Conservation (phyloP, 352 stramenopile species). For the Globisporangium splendens region DNA sequence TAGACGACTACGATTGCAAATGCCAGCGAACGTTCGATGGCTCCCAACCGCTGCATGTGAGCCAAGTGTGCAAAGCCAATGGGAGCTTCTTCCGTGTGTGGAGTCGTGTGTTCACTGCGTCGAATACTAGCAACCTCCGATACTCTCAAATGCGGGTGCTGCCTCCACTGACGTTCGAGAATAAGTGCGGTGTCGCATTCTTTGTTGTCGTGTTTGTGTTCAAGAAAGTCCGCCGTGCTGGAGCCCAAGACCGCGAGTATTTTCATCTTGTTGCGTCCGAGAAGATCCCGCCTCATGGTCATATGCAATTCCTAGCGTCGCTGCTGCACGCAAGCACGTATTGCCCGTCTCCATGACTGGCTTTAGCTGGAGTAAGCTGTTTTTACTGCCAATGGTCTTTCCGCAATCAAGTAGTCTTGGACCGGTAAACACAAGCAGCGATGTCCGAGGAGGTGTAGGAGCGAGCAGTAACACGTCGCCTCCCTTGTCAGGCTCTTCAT, state of each 20-base stretch:
- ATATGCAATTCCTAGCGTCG: slow-evolving; percentile 57
- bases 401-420: slow-evolving; percentile 10
- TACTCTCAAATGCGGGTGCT: slow-evolving; percentile 68
- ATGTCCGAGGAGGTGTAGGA: background rate
- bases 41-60: slow-evolving; percentile 66
- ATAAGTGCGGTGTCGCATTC: slow-evolving; percentile 72
- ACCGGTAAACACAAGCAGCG: slow-evolving; percentile 8
- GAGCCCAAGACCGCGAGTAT: slow-evolving; percentile 61
- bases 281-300: slow-evolving; percentile 41
- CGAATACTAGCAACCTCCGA: slow-evolving; percentile 58
- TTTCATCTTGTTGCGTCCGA: slow-evolving; percentile 72
- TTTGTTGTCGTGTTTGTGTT: slow-evolving; percentile 72
- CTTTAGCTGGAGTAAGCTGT: slow-evolving; percentile 78
- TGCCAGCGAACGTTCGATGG: slow-evolving; percentile 81
- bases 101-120: slow-evolving; percentile 58
- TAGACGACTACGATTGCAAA: slow-evolving; percentile 70
- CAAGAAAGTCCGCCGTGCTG: slow-evolving; percentile 66
- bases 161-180: slow-evolving; percentile 69
- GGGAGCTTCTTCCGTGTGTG: slow-evolving; percentile 70
- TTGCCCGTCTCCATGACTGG: slow-evolving; percentile 72
- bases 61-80: slow-evolving; percentile 64
- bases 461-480: background rate
- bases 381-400: slow-evolving; percentile 43
- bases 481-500: slow-evolving; percentile 14
- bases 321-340: slow-evolving; percentile 76